Conservation (phyloP, 1,284 basidiomycete genomes). For the Puccinia coronata region DNA sequence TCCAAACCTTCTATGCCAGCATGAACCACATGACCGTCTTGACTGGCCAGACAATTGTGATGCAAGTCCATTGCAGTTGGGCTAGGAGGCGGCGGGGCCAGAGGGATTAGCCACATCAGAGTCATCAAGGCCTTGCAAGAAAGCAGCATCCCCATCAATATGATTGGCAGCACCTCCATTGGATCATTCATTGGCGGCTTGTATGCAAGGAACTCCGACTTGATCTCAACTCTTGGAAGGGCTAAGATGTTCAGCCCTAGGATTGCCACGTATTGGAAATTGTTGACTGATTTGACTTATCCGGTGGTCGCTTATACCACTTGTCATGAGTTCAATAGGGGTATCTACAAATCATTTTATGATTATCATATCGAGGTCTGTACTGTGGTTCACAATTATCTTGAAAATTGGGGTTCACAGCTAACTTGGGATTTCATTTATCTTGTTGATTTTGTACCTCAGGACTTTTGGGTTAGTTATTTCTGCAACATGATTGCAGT, state of each 20-base stretch:
- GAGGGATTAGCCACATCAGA: constrained; percentile 90
- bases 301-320: constrained; percentile 97
- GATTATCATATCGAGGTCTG: constrained; percentile 50
- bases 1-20: too few species aligned
- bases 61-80: constrained; percentile 92
- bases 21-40: too few species aligned
- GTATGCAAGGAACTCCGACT: constrained; percentile 89
- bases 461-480: constrained; percentile 86
- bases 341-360: constrained; percentile 50
- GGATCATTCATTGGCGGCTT: constrained; percentile 92
- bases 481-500: constrained; percentile 15
- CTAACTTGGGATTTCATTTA: constrained; percentile 55
- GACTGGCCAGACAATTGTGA: constrained; percentile 84
- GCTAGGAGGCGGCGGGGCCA: constrained; percentile 90
- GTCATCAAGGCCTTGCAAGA: constrained; percentile 89
- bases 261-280: constrained; percentile 92
- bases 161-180: constrained; percentile 81
- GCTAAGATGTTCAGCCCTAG: constrained; percentile 86
- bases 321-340: constrained; percentile 63
- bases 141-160: constrained; percentile 87
- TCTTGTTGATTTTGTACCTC: constrained; percentile 62
- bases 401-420: neutral
- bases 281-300: constrained; percentile 93
- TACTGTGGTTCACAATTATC: constrained; percentile 11
- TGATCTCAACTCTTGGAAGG: constrained; percentile 79